These are phyloP conservation scores for Eutypella sp. DNA, from an alignment of 2,329 filamentous ascomycete genomes.

Conservation along the genomic window DNA sequence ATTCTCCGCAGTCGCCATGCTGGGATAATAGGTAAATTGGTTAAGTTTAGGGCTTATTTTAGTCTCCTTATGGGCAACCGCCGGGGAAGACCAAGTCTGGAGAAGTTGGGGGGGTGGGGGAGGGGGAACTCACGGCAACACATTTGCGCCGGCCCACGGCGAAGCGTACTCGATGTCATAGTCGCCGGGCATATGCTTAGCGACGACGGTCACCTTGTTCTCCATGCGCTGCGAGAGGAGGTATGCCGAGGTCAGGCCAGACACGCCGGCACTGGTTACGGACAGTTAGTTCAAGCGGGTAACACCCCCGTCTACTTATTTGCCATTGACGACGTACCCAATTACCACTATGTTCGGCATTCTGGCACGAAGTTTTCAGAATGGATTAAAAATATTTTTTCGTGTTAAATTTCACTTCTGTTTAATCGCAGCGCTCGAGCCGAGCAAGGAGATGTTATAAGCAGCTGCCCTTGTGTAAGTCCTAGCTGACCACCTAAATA, in stretches of 20 bases:
- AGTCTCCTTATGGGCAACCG: conserved; percentile 1
- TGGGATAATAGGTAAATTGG: conserved; percentile 2
- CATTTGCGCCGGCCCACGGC: conserved; percentile 25
- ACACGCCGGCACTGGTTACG: conserved; percentile 24
- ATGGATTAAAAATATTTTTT: too few relatives aligned
- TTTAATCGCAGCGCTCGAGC: too few relatives aligned
- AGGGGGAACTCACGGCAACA: conserved; percentile 22
- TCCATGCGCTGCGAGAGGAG: conserved; percentile 25
- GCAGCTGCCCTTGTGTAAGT: too few relatives aligned
- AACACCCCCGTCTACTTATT: not conserved
- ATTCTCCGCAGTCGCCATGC: conserved; percentile 22
- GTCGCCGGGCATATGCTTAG: conserved; percentile 90
- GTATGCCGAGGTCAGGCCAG: conserved; percentile 28
- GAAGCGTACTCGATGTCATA: conserved; percentile 87
- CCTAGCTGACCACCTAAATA: too few relatives aligned
- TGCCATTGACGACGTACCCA: conserved; percentile 15
- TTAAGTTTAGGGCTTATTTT: not conserved
- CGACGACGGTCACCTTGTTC: conserved; percentile 60
- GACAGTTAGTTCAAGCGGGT: conserved; percentile 1
- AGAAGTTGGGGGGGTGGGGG: not conserved
- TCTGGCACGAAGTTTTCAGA: too few relatives aligned
- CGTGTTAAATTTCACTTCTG: too few relatives aligned
- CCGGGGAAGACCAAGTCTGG: too few relatives aligned
- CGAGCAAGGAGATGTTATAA: too few relatives aligned
- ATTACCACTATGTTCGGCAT: conserved; percentile 28